Evolutionary conservation across 148 eudicot genomes (phyloP), one percentile per base, ranked within the genome.

Genomic region (Dysphania ambrosioides): DNA sequence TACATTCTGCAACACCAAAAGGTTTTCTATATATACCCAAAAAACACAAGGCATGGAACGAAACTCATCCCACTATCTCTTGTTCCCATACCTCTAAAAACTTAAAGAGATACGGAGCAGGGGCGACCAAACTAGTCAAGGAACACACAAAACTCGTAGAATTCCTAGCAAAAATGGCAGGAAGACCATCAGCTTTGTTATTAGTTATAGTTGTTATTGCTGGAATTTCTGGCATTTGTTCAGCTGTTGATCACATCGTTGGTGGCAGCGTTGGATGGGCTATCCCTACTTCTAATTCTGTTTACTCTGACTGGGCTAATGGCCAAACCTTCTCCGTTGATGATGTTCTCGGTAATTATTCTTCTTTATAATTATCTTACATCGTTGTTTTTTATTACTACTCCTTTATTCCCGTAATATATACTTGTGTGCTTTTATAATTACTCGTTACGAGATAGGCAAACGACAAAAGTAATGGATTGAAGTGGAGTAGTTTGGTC

Each of bases 321-420:
- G 0, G 55, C 2, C 64, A 83, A 38, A 88, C 77, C 18, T 81
- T 87, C 72, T 38, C 53, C 55, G 86, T 84, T 27, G 98, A 93
- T 15, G 98, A 93, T 71, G 13, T 61, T 47, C 93, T 93, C 26
- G 83, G 98, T 93, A n/a, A n/a, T n/a, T n/a, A n/a, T n/a, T n/a
- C n/a, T n/a, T n/a, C n/a, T n/a, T n/a, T n/a, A n/a, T n/a, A n/a
- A n/a, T n/a, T n/a, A n/a, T n/a, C n/a, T n/a, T n/a, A n/a, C n/a
- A n/a, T n/a, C n/a, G n/a, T n/a, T n/a, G n/a, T n/a, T n/a, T n/a
- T n/a, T n/a, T n/a, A n/a, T n/a, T n/a, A n/a, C n/a, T n/a, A n/a
- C n/a, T n/a, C n/a, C n/a, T n/a, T n/a, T n/a, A n/a, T n/a, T n/a
- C n/a, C n/a, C n/a, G n/a, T n/a, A n/a, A n/a, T n/a, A n/a, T n/a